These are phyloP conservation scores for Russula foetens DNA, from an alignment of 768 basidiomycete genomes.

Conservation along the genomic window DNA sequence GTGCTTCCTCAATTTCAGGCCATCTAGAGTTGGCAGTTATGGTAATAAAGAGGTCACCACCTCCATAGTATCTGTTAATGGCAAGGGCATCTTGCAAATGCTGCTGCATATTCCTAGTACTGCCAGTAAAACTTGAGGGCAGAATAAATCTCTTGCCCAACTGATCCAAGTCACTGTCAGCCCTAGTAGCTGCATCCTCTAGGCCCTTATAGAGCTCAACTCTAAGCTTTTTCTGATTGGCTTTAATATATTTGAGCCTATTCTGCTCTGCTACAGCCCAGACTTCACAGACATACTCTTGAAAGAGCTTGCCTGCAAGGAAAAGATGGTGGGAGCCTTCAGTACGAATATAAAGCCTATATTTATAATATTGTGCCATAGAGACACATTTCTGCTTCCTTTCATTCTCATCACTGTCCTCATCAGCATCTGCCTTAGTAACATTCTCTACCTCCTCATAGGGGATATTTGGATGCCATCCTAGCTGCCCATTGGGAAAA, in stretches of 20 bases:
- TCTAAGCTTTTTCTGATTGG: background rate
- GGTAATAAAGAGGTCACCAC: background rate
- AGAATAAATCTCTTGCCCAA: background rate
- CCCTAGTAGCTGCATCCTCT: background rate
- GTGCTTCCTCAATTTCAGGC: constrained; percentile 24
- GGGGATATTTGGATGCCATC: background rate
- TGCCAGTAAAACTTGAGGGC: background rate
- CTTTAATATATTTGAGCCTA: background rate
- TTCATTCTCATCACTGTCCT: too few relatives aligned
- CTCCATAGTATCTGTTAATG: background rate
- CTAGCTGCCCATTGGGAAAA: constrained; percentile 2
- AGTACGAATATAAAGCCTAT: background rate
- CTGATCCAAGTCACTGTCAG: background rate
- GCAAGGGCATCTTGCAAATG: background rate
- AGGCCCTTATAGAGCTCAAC: background rate
- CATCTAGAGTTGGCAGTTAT: constrained; percentile 24
- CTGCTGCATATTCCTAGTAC: background rate
- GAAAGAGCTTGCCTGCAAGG: background rate
- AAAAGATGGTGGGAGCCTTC: background rate
- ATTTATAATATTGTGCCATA: background rate
- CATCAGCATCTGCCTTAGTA: too few relatives aligned
- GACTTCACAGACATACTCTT: background rate
- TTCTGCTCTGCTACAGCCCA: background rate
- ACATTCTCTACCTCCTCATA: background rate
- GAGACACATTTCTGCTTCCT: background rate